Evolutionary conservation across 345 rosid species (phyloP).

Genomic region (Lenwebbia sp.): DNA sequence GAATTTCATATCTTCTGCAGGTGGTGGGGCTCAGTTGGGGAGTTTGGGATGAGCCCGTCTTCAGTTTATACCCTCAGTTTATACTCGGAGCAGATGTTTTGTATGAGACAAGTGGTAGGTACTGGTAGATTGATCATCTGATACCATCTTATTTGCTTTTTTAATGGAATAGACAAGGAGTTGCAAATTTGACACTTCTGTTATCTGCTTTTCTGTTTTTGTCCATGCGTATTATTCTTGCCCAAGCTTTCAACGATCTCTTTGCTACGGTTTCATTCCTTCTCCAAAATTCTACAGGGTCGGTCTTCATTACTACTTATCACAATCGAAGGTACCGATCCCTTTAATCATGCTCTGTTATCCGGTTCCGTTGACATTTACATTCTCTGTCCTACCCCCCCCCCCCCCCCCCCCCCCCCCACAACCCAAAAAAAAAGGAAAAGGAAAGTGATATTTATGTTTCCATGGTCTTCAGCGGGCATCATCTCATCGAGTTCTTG

Average conservation of each 20-base stretch:
- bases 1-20: constrained; percentile 13
- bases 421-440: background rate
- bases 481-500: constrained; percentile 83
- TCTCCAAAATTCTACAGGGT: constrained; percentile 58
- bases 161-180: background rate
- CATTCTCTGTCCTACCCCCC: too few species aligned
- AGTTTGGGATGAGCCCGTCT: constrained; percentile 59
- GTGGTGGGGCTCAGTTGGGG: constrained; percentile 80
- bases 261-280: constrained; percentile 73
- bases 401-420: too few species aligned
- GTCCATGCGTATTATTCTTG: background rate
- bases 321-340: constrained; percentile 70
- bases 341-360: background rate
- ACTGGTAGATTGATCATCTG: background rate
- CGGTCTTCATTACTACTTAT: constrained; percentile 79
- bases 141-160: background rate
- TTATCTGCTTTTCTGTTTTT: background rate
- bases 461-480: constrained; percentile 44
- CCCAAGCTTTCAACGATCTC: constrained; percentile 73
- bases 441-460: background rate
- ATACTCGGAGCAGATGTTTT: constrained; percentile 89
- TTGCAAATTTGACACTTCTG: background rate
- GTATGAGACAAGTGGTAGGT: constrained; percentile 68
- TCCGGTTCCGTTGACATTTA: background rate
- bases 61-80: constrained; percentile 43